A percentile compares a stretch with the other conserved stretches of the same genome.
Conservation (phyloP, 768 basidiomycete genomes). For the Kwoniella bestiolae region DNA sequence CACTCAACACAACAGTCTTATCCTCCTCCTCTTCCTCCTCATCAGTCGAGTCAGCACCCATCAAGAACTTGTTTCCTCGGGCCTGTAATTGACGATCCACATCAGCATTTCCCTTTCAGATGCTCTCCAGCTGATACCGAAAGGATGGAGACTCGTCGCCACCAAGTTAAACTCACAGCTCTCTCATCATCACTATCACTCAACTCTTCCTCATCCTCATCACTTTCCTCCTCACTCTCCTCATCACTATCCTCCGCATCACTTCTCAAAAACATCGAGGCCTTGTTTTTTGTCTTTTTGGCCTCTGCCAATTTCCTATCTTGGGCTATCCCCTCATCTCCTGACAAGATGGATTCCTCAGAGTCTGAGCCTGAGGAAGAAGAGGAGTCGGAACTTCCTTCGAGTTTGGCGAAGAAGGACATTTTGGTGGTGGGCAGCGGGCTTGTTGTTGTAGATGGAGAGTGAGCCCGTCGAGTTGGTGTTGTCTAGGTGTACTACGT, state of each 20-base stretch:
- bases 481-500: neutral
- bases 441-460: neutral
- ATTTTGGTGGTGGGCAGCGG: constrained; percentile 25
- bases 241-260: constrained; percentile 65
- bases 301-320: constrained; percentile 35
- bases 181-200: constrained; percentile 53
- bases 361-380: constrained; percentile 49
- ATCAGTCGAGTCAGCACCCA: constrained; percentile 55
- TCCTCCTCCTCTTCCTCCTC: constrained; percentile 68
- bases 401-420: constrained; percentile 56
- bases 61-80: constrained; percentile 51
- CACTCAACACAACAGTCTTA: constrained; percentile 75
- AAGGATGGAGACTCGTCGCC: too few species aligned
- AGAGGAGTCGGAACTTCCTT: constrained; percentile 43
- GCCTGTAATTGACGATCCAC: neutral
- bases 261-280: constrained; percentile 46
- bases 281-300: constrained; percentile 25
- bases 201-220: constrained; percentile 57
- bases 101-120: neutral
- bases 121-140: neutral
- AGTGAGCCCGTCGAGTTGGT: too few species aligned
- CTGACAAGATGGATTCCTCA: constrained; percentile 55
- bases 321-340: constrained; percentile 46
- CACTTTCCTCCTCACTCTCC: constrained; percentile 62
- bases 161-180: constrained; percentile 24